phyloP scores from a whole-genome alignment of 495 filamentous ascomycete genomes.

The Xylaria bambusicola region DNA sequence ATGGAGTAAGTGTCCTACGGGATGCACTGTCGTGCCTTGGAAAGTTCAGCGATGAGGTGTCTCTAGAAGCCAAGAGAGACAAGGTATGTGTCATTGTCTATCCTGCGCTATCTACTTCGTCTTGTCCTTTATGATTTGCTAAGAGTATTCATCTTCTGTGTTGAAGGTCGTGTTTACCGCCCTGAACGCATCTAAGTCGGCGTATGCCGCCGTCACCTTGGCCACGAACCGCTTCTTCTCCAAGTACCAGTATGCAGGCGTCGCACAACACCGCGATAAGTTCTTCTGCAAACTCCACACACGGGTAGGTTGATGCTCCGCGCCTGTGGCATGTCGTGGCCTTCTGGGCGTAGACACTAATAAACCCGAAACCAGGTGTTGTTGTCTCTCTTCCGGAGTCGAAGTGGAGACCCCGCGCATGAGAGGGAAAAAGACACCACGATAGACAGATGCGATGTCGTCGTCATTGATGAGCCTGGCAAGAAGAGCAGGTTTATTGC shows the following conservation, averaged over 20 bases:
- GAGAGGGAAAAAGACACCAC: conserved; percentile 70
- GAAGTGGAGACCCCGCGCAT: conserved; percentile 38
- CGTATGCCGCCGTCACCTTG: conserved; percentile 81
- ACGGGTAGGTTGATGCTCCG: conserved; percentile 34
- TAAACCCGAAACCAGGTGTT: conserved; percentile 36
- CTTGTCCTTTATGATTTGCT: no score
- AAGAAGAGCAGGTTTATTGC: conserved; percentile 81
- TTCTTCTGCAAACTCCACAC: conserved; percentile 52
- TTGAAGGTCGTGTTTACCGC: conserved; percentile 75
- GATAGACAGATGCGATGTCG: conserved; percentile 85
- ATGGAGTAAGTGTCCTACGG: conserved; percentile 72
- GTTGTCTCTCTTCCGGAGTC: conserved; percentile 46
- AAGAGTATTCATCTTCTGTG: no score
- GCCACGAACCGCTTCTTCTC: conserved; percentile 78
- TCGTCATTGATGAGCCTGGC: conserved; percentile 71
- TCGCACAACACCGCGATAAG: conserved; percentile 46
- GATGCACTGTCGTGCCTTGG: conserved; percentile 82
- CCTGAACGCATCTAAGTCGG: conserved; percentile 90
- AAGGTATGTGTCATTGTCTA: conserved; percentile 53
- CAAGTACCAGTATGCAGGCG: conserved; percentile 64
- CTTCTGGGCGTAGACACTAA: conserved; percentile 15
- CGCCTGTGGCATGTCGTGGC: not conserved
- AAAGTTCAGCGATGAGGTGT: conserved; percentile 91
- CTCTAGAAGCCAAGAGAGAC: conserved; percentile 77
- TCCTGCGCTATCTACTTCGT: no score